Evolutionary conservation across 2,329 filamentous ascomycete species (phyloP), one percentile per base, ranked within the genome.

Genomic region (Diaporthe amygdali): DNA sequence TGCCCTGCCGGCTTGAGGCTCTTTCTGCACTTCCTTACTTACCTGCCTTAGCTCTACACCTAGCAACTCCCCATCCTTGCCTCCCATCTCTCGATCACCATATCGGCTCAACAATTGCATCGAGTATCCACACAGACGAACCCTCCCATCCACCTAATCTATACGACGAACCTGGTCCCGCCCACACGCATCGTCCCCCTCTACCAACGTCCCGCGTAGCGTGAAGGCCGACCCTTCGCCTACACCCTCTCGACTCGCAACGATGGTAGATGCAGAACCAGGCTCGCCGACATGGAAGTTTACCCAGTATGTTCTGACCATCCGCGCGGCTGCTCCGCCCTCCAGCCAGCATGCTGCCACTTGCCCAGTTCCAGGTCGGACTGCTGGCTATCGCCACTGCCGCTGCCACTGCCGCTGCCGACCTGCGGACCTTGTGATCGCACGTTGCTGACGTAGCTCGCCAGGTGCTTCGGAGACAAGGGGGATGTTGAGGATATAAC

Each of bases 211-310:
- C 44, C 59, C 41, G 44, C 37, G 76, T 75, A 77, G 76, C 74
- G 78, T 75, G 74, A 75, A 76, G 76, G 73, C 64, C 72, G 39
- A 69, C 69, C 69, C 72, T 74, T 75, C 74, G 74, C 74, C 74
- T 77, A 76, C 76, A 74, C 75, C 49, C 70, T 74, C 55, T 69
- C 71, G 68, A 71, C 73, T 73, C 74, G 74, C 81, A 85, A 96
- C 92, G 87, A 98, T 98, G 95, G 95, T 96, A 88, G 95, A 98
- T 90, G 93, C 92, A 87, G 95, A 97, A 87, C 89, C 93, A 86
- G 94, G 91, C 89, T 92, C 94, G 86, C 95, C 95, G 82, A 98
- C 95, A 86, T 98, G 96, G 96, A 98, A 98, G 89, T 98, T 98
- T 87, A 98, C 96, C 84, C 96, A 98, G 95, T 97, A 93, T 84